Base-by-base conservation (phyloP, 768 basidiomycete genomes). In the Mycena leptocephala region DNA sequence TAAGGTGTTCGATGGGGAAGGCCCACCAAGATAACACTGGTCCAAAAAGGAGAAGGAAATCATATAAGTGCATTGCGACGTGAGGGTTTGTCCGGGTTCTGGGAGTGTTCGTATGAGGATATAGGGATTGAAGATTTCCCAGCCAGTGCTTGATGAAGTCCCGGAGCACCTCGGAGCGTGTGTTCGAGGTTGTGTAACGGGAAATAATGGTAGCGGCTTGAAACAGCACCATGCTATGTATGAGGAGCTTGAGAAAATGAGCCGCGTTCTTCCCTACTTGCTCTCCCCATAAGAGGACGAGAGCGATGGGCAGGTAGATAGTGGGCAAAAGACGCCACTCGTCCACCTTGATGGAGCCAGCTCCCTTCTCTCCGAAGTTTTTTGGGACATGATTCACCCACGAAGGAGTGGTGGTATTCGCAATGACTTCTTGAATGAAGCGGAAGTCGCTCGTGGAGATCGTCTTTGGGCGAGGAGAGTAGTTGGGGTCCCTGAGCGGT, bases 1-100 rank as follows among this genome's bases (percentile, higher is more conserved):
- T 87, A 10, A 87, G 65, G 0, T 77, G 86, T 85, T 0, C 88
- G n/a, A n/a, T n/a, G n/a, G n/a, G n/a, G n/a, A n/a, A n/a, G n/a
- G n/a, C n/a, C n/a, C n/a, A n/a, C n/a, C n/a, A n/a, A n/a, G n/a
- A n/a, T n/a, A n/a, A n/a, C n/a, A n/a, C n/a, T n/a, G n/a, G n/a
- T n/a, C n/a, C 84, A 72, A 85, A 87, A 1, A 82, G 75, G 0
- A 76, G 20, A 0, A 87, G 73, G 63, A 86, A 87, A 18, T 87
- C 81, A 22, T 80, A 75, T 1, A 88, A 41, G 67, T 87, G 87
- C 37, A 86, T 20, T 5, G 59, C 58, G 18, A 71, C 33, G 11
- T 71, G 70, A 37, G 35, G 30, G 46, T 62, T 71, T 28, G 56
- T 30, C 28, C 16, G n/a, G 28, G 62, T 18, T 83, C 75, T 33